Percentiles rank a stretch among this genome's conserved stretches.
These are phyloP conservation scores for Bisporella sp. DNA, from an alignment of 2,329 filamentous ascomycete genomes.

Conservation along the genomic window DNA sequence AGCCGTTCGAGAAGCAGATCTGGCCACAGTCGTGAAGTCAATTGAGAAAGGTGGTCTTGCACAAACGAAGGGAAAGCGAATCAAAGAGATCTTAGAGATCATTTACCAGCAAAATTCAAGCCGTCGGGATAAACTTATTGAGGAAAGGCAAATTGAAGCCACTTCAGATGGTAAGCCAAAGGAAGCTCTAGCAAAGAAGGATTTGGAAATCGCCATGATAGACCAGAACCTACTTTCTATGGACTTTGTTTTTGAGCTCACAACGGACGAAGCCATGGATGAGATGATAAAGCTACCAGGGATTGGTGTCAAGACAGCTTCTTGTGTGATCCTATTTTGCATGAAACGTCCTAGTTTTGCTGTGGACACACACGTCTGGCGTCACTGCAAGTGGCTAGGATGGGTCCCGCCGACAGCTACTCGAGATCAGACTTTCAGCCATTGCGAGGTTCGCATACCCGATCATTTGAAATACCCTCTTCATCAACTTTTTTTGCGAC, in stretches of 20 bases:
- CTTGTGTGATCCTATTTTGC: slow-evolving; percentile 50
- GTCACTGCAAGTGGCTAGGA: slow-evolving; percentile 43
- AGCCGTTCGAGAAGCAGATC: slow-evolving; percentile 51
- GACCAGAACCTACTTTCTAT: slow-evolving; percentile 52
- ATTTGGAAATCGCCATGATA: slow-evolving; percentile 48
- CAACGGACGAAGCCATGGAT: slow-evolving; percentile 40
- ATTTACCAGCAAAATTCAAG: slow-evolving; percentile 61
- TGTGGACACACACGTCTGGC: slow-evolving; percentile 50
- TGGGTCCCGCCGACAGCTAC: slow-evolving; percentile 47
- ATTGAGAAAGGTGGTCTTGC: slow-evolving; percentile 67
- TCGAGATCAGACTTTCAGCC: slow-evolving; percentile 41
- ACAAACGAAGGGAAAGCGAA: slow-evolving; percentile 62
- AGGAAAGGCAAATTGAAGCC: slow-evolving; percentile 34
- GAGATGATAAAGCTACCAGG: slow-evolving; percentile 44
- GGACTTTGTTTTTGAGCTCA: slow-evolving; percentile 41
- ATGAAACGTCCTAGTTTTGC: slow-evolving; percentile 46
- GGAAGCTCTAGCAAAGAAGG: slow-evolving; percentile 41
- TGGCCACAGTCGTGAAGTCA: slow-evolving; percentile 56
- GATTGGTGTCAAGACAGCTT: slow-evolving; percentile 50
- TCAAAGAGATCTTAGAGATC: slow-evolving; percentile 67
- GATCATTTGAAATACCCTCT: slow-evolving; percentile 47
- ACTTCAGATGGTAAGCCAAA: slow-evolving; percentile 35
- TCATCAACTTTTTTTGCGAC: slow-evolving; percentile 47
- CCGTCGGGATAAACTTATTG: slow-evolving; percentile 42
- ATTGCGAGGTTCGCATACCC: slow-evolving; percentile 45